Base-by-base conservation (phyloP, 192 early-diverging fungal species). In the Globomyces pollinis-pini region DNA sequence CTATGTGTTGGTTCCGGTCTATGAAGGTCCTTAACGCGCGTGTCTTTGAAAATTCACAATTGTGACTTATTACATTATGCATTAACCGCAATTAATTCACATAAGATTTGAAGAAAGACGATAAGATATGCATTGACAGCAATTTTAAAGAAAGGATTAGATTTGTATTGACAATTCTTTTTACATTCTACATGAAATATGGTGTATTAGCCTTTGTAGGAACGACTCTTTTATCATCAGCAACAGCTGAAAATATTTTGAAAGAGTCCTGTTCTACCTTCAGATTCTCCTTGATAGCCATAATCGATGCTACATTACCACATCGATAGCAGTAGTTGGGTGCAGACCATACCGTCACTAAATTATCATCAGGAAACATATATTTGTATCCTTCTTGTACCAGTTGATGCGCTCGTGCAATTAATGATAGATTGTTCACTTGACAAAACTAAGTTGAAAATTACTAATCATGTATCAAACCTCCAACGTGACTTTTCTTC, bases 341-440 rank as follows among this genome's bases (percentile, higher is more conserved):
- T 11, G 93, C 94, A 33, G 87, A 90, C 96, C 96, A 96, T 18
- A 85, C 80, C 6, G 96, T 99, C 5, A 96, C 93, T 52, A 99
- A 76, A 57, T 91, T 90, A 55, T 96, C 88, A 59, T 98, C 90
- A 12, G 71, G 55, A 67, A 91, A 93, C 86, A 89, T 92, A 73
- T 88, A 91, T 63, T 94, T 94, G 78, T 89, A 99, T 12, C 96
- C 94, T 67, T 99, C 96, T 74, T 96, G 93, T 18, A 95, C 93
- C 44, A 99, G 79, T 65, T 99, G 96, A 75, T 99, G 96, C 2
- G 96, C 96, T 20, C 96, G 79, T 16, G 93, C 89, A 60, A 99
- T 90, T 15, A 96, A 74, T 20, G 81, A 83, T 39, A 99, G 73
- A 24, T 79, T 83, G 67, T 99, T 99, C 62, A 93, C 85, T 50